Evolutionary conservation across 306 rosid species (phyloP), one percentile per base, ranked within the genome.

Genomic region (Oxytropis ochrocephala): DNA sequence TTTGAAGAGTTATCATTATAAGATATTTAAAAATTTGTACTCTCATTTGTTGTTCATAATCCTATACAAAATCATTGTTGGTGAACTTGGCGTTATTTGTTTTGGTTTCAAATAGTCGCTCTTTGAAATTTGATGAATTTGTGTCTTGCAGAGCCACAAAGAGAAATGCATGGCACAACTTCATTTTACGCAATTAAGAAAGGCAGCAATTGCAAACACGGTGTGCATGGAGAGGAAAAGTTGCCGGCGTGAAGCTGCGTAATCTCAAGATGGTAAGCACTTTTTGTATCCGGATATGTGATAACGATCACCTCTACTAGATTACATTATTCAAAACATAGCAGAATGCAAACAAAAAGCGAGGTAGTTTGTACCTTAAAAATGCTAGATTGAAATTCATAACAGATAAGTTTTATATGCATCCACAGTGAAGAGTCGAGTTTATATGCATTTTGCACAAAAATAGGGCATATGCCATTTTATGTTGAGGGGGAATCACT

Each of bases 221-320:
- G 67, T 90, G 96, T 49, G 93, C 87, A 76, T 92, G 98, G 98
- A 81, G 96, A 82, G 96, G 88, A 86, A 86, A 69, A 85, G 76
- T 86, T 72, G 98, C 51, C 84, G 90, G 88, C 72, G 32, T 66
- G 96, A 89, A 75, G n/a, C 71, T 92, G 54, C 83, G 84, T 69
- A 81, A 81, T 64, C 96, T 92, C 77, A 90, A 92, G 86, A 85
- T 95, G 97, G 99, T 88, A 75, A 84, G 11, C 11, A 29, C 30
- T 62, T 24, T 30, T 71, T 67, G 57, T 70, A 59, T 35, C 51
- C 72, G 64, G 29, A 11, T 42, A 58, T 19, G 9, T 42, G 62
- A 70, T 54, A 29, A 8, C 11, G 50, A 42, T 52, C 18, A 18
- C 35, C 19, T 51, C 42, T 63, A 13, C 48, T 42, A 39, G 69